These are phyloP conservation scores for Miscanthus lutarioriparius DNA, from an alignment of 176 grass and related monocot genomes.

Conservation along the genomic window DNA sequence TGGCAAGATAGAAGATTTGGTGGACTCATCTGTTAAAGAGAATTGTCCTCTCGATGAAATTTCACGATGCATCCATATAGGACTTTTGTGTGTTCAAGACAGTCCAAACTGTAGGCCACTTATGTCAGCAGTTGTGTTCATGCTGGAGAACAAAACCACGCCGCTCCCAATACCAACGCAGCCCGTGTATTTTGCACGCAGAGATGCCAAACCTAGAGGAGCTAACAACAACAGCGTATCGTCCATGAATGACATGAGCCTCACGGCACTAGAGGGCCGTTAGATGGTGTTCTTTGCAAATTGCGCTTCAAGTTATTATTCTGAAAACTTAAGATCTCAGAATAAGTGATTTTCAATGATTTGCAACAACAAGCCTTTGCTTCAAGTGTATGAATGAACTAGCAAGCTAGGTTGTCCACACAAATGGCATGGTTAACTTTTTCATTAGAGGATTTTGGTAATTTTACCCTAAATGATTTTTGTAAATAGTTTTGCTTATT, in stretches of 20 bases:
- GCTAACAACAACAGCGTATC: neutral
- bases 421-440: too few relatives aligned
- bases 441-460: too few relatives aligned
- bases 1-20: constrained; percentile 28
- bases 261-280: constrained; percentile 16
- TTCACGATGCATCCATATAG: constrained; percentile 45
- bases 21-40: constrained; percentile 18
- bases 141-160: constrained; percentile 43
- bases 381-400: too few relatives aligned
- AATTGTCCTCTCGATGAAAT: constrained; percentile 26
- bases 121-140: constrained; percentile 49
- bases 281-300: neutral
- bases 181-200: constrained; percentile 30
- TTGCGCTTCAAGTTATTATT: neutral
- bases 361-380: neutral
- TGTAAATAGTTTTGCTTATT: too few relatives aligned
- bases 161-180: constrained; percentile 32
- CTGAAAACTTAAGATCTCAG: neutral
- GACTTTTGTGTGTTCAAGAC: constrained; percentile 56
- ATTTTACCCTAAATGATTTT: too few relatives aligned
- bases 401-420: too few relatives aligned
- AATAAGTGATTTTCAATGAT: neutral
- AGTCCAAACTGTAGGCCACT: constrained; percentile 44
- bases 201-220: neutral
- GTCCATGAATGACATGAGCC: constrained; percentile 17